Evolutionary conservation across 164 flowering plant species (phyloP).

Genomic region (Euptelea pleiosperma): DNA sequence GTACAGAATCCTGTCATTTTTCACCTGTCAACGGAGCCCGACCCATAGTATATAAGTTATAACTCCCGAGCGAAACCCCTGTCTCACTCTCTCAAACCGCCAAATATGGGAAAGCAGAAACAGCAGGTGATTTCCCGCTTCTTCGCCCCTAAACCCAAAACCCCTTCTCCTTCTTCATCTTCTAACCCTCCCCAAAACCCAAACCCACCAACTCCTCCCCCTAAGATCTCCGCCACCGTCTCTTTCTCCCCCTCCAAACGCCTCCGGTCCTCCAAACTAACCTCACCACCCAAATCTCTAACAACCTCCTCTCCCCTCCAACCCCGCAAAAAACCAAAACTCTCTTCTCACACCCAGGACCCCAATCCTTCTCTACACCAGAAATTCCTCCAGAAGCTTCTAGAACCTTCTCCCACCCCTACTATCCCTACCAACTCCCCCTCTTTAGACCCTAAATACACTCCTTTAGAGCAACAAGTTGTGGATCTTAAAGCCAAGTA

Average conservation of each 20-base stretch:
- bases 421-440: neutral
- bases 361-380: slow-evolving; percentile 55
- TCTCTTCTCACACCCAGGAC: slow-evolving; percentile 35
- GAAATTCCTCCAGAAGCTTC: slow-evolving; percentile 57
- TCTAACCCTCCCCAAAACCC: slow-evolving; percentile 13
- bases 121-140: slow-evolving; percentile 93
- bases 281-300: slow-evolving; percentile 23
- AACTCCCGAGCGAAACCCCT: no score
- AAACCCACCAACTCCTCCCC: slow-evolving; percentile 37
- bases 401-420: slow-evolving; percentile 37
- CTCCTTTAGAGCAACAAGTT: slow-evolving; percentile 87
- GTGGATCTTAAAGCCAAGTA: slow-evolving; percentile 57
- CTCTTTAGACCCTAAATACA: slow-evolving; percentile 42
- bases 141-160: slow-evolving; percentile 72
- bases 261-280: slow-evolving; percentile 32
- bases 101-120: slow-evolving; percentile 75
- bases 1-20: no score
- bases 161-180: slow-evolving; percentile 27
- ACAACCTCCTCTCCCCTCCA: slow-evolving; percentile 8
- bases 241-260: slow-evolving; percentile 74
- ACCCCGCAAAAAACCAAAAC: slow-evolving; percentile 38
- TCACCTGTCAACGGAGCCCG: no score
- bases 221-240: slow-evolving; percentile 78
- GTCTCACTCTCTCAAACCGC: neutral
- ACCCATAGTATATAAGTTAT: no score